Conservation (phyloP, 257 asterid genomes). For the Primulina tabacum region DNA sequence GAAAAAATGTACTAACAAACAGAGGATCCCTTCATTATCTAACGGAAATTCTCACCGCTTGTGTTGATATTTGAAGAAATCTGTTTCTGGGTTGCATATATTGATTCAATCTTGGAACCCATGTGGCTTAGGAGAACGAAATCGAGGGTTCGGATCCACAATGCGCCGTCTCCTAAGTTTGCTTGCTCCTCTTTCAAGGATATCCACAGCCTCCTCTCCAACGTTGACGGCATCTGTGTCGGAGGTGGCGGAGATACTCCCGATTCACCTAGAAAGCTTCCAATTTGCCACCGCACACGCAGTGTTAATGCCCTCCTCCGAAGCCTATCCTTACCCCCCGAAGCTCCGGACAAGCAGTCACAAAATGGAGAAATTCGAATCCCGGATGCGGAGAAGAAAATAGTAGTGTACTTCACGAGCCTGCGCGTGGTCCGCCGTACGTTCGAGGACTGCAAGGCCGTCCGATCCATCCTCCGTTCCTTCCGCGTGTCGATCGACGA, state of each 20-base stretch:
- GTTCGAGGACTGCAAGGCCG: slow-evolving; percentile 79
- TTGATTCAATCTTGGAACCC: slow-evolving; percentile 35
- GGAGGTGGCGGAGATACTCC: slow-evolving; percentile 15
- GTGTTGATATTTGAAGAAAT: slow-evolving; percentile 10
- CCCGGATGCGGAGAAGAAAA: slow-evolving; percentile 62
- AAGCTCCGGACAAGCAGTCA: slow-evolving; percentile 18
- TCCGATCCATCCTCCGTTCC: slow-evolving; percentile 57
- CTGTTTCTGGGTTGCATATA: slow-evolving; percentile 12
- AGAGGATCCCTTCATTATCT: not conserved
- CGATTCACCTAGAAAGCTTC: slow-evolving; percentile 29
- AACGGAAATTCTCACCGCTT: not conserved
- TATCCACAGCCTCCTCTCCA: slow-evolving; percentile 57
- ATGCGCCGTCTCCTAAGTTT: slow-evolving; percentile 43
- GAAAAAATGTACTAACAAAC: not conserved
- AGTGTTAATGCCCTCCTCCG: slow-evolving; percentile 57
- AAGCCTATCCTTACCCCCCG: slow-evolving; percentile 37
- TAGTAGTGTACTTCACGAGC: slow-evolving; percentile 81
- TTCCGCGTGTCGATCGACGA: slow-evolving; percentile 81
- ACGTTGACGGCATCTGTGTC: slow-evolving; percentile 22
- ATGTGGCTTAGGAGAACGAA: slow-evolving; percentile 81
- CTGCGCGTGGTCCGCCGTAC: slow-evolving; percentile 79
- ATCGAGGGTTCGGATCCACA: slow-evolving; percentile 48
- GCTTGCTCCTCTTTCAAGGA: slow-evolving; percentile 84
- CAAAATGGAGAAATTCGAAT: slow-evolving; percentile 37
- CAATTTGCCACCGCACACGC: slow-evolving; percentile 77